phyloP scores from a whole-genome alignment of 305 asterid genomes.

The Solanum aculeatissimum region DNA sequence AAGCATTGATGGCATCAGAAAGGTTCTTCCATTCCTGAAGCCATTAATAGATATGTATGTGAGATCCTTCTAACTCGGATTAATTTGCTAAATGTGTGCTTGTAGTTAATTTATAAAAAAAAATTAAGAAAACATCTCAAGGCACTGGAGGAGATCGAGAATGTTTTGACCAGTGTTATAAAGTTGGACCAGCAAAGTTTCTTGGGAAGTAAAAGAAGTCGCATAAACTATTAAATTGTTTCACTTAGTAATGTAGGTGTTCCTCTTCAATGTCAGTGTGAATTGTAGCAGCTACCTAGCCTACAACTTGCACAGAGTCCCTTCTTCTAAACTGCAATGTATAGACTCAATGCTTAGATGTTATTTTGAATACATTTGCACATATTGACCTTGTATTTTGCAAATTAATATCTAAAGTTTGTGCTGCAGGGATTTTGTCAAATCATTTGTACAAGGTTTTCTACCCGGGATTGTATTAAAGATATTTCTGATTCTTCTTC shows the following conservation, averaged over 20 bases:
- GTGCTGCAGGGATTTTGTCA: slow-evolving; percentile 38
- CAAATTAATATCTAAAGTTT: not conserved
- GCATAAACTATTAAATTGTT: not conserved
- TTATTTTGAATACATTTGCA: not conserved
- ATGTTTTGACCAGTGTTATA: not conserved
- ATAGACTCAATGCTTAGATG: not conserved
- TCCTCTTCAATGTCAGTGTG: not conserved
- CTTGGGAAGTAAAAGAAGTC: not conserved
- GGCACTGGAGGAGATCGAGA: not conserved
- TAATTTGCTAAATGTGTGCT: not conserved
- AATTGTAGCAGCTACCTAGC: not conserved
- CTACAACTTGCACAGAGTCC: not conserved
- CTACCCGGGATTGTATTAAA: slow-evolving; percentile 92
- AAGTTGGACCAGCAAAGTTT: not conserved
- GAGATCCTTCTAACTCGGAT: slow-evolving; percentile 3
- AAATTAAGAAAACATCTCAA: not conserved
- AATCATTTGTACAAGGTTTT: slow-evolving; percentile 83
- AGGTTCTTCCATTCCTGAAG: slow-evolving; percentile 75
- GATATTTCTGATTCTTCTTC: slow-evolving; percentile 73
- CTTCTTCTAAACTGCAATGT: not conserved
- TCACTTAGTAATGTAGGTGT: not conserved
- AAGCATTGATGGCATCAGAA: slow-evolving; percentile 70
- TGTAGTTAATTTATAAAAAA: not conserved
- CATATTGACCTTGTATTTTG: not conserved
- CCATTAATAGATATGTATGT: slow-evolving; percentile 62